Conservation (phyloP, 2,329 filamentous ascomycete genomes). For the Botrytis sinoallii region DNA sequence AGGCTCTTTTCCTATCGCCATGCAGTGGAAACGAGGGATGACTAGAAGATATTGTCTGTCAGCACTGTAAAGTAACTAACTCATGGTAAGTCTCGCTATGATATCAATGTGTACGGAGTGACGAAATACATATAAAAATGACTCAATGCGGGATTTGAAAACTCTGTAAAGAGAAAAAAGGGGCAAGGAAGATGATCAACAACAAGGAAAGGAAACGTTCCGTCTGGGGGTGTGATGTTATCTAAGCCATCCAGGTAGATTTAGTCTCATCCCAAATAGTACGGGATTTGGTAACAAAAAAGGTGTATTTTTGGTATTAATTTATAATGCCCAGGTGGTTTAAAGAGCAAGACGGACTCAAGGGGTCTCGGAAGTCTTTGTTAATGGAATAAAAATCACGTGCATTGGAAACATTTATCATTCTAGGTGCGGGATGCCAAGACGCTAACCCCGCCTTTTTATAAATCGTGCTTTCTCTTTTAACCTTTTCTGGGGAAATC, state of each 20-base stretch:
- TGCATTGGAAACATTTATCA: neutral
- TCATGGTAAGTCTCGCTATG: neutral
- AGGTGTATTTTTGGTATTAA: neutral
- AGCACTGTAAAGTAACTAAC: neutral
- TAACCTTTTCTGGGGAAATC: constrained; percentile 14
- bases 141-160: constrained; percentile 7
- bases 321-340: neutral
- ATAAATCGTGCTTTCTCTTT: constrained; percentile 10
- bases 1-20: neutral
- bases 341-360: neutral
- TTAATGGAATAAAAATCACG: neutral
- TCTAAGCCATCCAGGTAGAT: neutral
- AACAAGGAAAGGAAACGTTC: neutral
- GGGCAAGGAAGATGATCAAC: neutral
- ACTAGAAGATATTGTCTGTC: neutral
- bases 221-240: neutral
- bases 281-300: neutral
- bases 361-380: neutral
- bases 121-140: neutral
- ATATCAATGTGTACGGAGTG: neutral
- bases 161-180: neutral
- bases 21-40: neutral
- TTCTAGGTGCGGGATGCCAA: neutral
- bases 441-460: constrained; percentile 15
- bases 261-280: neutral